phyloP scores from a whole-genome alignment of 352 stramenopile genomes.

The Pythium vanterpoolii region DNA sequence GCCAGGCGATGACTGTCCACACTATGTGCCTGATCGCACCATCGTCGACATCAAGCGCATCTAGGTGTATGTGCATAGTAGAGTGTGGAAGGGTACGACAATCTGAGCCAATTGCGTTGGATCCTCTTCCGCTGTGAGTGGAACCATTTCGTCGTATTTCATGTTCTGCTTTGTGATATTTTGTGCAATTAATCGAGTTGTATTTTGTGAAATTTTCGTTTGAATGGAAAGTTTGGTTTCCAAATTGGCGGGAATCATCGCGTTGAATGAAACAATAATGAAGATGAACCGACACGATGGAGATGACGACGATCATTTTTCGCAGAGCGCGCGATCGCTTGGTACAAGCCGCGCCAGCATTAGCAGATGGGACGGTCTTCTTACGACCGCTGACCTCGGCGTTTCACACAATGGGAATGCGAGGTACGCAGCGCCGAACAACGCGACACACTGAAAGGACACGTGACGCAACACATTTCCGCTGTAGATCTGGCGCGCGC shows the following conservation, averaged over 20 bases:
- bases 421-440: neutral
- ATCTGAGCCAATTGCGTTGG: neutral
- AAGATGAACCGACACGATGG: neutral
- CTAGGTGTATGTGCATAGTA: constrained; percentile 24
- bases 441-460: neutral
- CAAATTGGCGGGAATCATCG: constrained; percentile 7
- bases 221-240: neutral
- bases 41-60: constrained; percentile 92
- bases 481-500: neutral
- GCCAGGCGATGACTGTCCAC: constrained; percentile 41
- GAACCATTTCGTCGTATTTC: constrained; percentile 4
- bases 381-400: constrained; percentile 13
- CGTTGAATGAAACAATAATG: neutral
- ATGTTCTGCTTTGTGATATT: constrained; percentile 6
- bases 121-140: neutral
- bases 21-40: constrained; percentile 86
- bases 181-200: constrained; percentile 23
- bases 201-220: neutral
- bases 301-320: neutral
- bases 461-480: neutral
- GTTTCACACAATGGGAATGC: neutral
- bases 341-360: neutral
- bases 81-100: neutral
- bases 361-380: constrained; percentile 10
- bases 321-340: neutral